Evolutionary conservation across 345 rosid species (phyloP).

Genomic region (Eutrema japonicum): DNA sequence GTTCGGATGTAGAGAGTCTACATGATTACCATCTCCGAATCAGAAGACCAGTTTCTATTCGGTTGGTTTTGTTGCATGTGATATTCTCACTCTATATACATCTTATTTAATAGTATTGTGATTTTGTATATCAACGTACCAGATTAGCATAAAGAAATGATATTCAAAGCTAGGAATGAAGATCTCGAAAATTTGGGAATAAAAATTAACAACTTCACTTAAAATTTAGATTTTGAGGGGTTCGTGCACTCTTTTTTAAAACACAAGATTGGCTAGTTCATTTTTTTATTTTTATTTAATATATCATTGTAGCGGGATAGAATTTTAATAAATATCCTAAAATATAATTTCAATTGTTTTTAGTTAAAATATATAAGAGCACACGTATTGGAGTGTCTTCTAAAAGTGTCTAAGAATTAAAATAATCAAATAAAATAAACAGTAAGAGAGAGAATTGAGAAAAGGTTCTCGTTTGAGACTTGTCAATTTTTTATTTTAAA

Average conservation of each 20-base stretch:
- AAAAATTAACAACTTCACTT: background rate
- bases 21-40: conserved; percentile 1
- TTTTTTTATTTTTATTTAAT: background rate
- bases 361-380: background rate
- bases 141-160: background rate
- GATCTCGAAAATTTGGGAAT: background rate
- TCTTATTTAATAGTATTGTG: background rate
- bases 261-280: background rate
- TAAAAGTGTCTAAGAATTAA: no score
- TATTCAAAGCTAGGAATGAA: conserved; percentile 7
- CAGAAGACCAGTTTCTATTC: background rate
- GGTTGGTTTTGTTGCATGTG: conserved; percentile 3
- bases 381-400: no score
- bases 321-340: background rate
- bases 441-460: no score
- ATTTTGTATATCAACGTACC: background rate
- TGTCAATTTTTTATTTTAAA: no score
- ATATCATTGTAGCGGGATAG: background rate
- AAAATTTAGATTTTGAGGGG: background rate
- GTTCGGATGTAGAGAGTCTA: background rate
- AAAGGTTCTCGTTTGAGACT: no score
- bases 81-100: background rate
- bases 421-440: no score
- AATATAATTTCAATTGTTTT: background rate
- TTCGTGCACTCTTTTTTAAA: conserved; percentile 1